Conservation (phyloP, 108 stramenopile genomes). For the Halocafeteria seosinensis region DNA sequence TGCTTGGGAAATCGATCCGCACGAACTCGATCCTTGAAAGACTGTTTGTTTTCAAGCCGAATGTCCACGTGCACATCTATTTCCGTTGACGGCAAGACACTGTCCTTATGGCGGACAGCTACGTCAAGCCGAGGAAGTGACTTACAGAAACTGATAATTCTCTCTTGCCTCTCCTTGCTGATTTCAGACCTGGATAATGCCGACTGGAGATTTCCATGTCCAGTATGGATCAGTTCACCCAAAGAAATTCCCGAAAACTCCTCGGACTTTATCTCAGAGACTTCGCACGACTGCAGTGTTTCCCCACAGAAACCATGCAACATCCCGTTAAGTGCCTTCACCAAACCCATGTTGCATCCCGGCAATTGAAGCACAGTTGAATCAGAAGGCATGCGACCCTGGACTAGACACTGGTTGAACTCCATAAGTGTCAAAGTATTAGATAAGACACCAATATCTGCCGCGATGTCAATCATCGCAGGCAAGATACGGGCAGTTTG, state of each 20-base stretch:
- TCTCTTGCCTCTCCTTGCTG: too few relatives aligned
- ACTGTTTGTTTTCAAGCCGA: background rate
- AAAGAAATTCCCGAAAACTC: background rate
- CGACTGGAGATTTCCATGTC: background rate
- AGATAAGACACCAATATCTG: slow-evolving; percentile 30
- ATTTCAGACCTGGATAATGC: too few relatives aligned
- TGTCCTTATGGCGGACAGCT: background rate
- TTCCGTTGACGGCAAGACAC: background rate
- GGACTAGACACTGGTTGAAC: background rate
- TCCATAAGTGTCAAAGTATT: background rate
- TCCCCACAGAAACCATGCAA: background rate
- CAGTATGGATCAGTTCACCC: background rate
- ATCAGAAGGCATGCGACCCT: background rate
- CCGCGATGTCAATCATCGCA: slow-evolving; percentile 76
- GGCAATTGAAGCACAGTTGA: background rate
- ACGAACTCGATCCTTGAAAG: background rate
- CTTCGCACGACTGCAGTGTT: background rate
- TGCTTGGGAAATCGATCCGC: background rate
- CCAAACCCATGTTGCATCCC: background rate
- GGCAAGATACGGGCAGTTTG: slow-evolving; percentile 78
- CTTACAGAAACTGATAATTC: too few relatives aligned
- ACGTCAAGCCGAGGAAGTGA: too few relatives aligned
- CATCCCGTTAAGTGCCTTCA: background rate
- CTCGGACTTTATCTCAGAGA: background rate
- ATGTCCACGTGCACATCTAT: background rate